Percentiles rank a stretch among this genome's conserved stretches.
These are phyloP conservation scores for Pulveroboletus sp. DNA, from an alignment of 768 basidiomycete species.

Conservation along the genomic window DNA sequence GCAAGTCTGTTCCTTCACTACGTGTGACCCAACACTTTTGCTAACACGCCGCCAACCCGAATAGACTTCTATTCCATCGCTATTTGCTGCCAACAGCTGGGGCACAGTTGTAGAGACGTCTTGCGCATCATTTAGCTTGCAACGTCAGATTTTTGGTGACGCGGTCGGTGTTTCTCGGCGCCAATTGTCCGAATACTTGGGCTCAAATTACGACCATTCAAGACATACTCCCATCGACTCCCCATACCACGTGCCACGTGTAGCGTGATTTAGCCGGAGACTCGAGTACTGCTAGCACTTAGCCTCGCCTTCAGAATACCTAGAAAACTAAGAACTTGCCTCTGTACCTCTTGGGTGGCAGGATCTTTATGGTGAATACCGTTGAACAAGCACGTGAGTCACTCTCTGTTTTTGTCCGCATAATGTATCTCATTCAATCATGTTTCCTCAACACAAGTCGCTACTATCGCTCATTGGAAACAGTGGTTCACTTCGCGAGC, in stretches of 20 bases:
- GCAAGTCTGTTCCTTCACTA: not conserved
- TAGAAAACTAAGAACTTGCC: no score
- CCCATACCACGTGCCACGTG: not conserved
- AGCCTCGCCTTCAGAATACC: not conserved
- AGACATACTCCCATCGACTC: not conserved
- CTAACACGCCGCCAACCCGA: not conserved
- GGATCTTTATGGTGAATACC: constrained; percentile 7
- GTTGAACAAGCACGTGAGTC: constrained; percentile 12
- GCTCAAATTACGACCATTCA: no score
- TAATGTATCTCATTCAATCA: not conserved
- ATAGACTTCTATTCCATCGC: not conserved
- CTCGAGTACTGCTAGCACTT: no score
- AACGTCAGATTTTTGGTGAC: not conserved
- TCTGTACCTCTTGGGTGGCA: not conserved
- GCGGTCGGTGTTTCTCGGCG: not conserved
- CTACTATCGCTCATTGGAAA: constrained; percentile 12
- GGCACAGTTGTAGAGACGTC: not conserved
- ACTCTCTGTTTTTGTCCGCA: no score
- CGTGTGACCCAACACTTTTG: not conserved
- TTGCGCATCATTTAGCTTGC: not conserved
- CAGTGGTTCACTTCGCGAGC: constrained; percentile 9
- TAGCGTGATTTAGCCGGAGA: not conserved
- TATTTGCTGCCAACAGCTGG: not conserved
- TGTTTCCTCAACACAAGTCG: constrained; percentile 2
- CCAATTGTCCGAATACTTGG: no score